Base-by-base conservation (phyloP, 1,284 basidiomycete species). In the Pyrrhoderma lamaoense region DNA sequence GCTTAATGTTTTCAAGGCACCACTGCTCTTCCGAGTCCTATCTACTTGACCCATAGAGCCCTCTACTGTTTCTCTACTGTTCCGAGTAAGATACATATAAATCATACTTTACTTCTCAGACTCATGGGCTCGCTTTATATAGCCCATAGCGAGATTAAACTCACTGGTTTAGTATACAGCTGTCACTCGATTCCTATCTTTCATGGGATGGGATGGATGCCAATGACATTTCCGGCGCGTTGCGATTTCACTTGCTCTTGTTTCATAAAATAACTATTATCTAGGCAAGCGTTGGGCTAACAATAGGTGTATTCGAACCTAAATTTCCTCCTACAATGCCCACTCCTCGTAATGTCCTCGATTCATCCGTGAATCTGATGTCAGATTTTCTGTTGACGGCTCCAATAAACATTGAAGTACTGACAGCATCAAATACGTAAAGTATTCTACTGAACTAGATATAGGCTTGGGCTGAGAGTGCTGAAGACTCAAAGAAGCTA, bases 1-100 rank as follows among this genome's bases (percentile, higher is more conserved):
- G 11, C 27, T 31, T 5, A 31, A 27, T 9, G 13, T 3, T 9
- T 36, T 14, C 5, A 36, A 56, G 56, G 56, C 16, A 55, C 56
- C 8, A 66, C 62, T 14, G 54, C 65, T 1, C 63, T 64, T 49
- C 64, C 64, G 3, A 67, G 65, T 42, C 62, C 61, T 1, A 61
- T 64, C 44, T 49, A 40, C 13, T 45, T 62, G 23, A 60, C 58
- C 9, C 56, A 60, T 23, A 49, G 51, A 1, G 51, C 50, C 0
- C 49, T 62, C 5, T 18, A 59, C 18, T 52, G 60, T 47, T 45
- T 54, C 36, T 22, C 49, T 42, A 45, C 45, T 39, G 37, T 34
- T n/a, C 55, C 57, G 22, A 52, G 56, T 57, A 34, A n/a, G 59
- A 52, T 2, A 35, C 21, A 36, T 22, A 40, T 8, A 31, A 9